Conservation (phyloP, 1,139 yeast genomes). For the Taphrina pruni region DNA sequence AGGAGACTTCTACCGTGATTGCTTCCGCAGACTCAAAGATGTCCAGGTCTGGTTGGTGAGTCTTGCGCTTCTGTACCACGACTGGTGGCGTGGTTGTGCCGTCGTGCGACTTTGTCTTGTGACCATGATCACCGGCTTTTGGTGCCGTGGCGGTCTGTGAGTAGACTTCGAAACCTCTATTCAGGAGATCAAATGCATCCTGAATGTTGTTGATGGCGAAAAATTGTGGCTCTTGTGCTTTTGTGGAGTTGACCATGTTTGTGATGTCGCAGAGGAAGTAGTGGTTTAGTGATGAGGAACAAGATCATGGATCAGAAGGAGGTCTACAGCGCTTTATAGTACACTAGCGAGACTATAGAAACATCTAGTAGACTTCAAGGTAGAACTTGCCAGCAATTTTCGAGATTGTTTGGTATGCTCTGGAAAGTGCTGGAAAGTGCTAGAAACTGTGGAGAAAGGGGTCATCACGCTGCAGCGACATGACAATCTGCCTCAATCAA, state of each 20-base stretch:
- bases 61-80: conserved; percentile 11
- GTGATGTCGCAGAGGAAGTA: background rate
- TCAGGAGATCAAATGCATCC: conserved; percentile 14
- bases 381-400: conserved; percentile 6
- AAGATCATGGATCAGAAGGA: too few species aligned
- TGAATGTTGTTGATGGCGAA: conserved; percentile 24
- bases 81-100: conserved; percentile 9
- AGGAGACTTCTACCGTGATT: conserved; percentile 18
- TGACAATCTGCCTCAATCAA: too few species aligned
- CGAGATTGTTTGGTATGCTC: background rate
- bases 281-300: background rate
- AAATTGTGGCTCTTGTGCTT: conserved; percentile 14
- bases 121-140: background rate
- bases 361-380: background rate
- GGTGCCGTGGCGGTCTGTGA: background rate
- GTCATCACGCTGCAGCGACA: too few species aligned
- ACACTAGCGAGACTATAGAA: conserved; percentile 1
- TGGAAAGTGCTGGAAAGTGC: conserved; percentile 18
- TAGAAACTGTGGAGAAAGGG: conserved; percentile 2
- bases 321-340: background rate
- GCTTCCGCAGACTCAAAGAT: conserved; percentile 20
- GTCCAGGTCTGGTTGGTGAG: conserved; percentile 34
- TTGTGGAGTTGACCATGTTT: conserved; percentile 15
- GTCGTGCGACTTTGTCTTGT: conserved; percentile 1
- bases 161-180: conserved; percentile 18